Conservation (phyloP, 2,329 filamentous ascomycete genomes). For the Diaporthe ampelina region DNA sequence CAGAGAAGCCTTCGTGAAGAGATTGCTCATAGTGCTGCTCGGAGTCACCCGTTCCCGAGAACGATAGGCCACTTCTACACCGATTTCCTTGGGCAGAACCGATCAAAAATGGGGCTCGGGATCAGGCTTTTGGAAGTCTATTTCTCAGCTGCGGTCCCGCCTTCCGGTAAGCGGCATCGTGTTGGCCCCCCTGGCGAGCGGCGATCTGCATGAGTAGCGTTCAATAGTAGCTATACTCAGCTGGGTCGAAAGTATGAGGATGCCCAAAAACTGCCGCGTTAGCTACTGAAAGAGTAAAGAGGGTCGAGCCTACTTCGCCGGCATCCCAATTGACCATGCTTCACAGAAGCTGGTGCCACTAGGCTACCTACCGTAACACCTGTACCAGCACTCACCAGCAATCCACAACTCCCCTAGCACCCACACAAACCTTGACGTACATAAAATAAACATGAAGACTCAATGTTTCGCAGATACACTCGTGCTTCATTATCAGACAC, state of each 20-base stretch:
- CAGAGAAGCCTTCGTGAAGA: not conserved
- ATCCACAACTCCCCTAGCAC: not conserved
- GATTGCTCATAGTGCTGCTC: not conserved
- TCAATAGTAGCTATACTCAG: not conserved
- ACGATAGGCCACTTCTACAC: not conserved
- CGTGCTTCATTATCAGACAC: not conserved
- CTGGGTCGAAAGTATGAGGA: constrained; percentile 4
- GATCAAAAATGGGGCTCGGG: constrained; percentile 4
- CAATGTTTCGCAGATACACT: not conserved
- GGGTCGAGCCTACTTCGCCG: not conserved
- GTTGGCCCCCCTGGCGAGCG: not conserved
- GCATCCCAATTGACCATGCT: not conserved
- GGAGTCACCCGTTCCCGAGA: not conserved
- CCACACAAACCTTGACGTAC: not conserved
- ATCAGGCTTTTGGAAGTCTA: not conserved
- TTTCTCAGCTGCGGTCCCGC: not conserved
- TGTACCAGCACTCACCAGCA: not conserved
- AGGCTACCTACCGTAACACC: not conserved
- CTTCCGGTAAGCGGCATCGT: not conserved
- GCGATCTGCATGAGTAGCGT: constrained; percentile 12
- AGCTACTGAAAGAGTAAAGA: not conserved
- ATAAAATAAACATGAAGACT: not conserved
- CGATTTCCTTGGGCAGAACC: not conserved
- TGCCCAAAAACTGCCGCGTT: no score
- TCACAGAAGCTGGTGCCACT: not conserved